phyloP scores from a whole-genome alignment of 2,329 filamentous ascomycete genomes.

The Aureobasidium sp. region DNA sequence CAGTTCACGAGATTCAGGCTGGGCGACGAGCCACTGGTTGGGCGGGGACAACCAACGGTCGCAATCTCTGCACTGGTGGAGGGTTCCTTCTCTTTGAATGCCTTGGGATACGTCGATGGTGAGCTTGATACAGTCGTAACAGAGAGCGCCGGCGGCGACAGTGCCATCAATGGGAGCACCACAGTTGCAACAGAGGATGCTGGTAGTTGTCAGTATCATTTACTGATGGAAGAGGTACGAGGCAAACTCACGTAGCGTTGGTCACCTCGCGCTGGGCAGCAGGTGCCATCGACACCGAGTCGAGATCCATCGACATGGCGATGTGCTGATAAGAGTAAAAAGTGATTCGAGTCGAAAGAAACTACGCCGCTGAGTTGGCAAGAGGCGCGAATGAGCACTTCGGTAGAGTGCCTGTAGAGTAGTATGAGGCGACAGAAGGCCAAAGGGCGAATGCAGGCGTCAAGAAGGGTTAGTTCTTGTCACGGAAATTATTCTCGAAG shows the following conservation, averaged over 20 bases:
- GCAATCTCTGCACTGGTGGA: constrained; percentile 91
- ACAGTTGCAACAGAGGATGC: constrained; percentile 98
- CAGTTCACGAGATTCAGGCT: constrained; percentile 82
- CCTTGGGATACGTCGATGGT: constrained; percentile 88
- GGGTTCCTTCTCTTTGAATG: constrained; percentile 79
- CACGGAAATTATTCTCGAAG: constrained; percentile 12
- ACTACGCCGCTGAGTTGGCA: background rate
- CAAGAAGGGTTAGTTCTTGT: background rate
- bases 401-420: background rate
- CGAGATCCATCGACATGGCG: constrained; percentile 31
- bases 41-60: constrained; percentile 90
- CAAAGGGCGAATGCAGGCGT: background rate
- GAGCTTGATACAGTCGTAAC: constrained; percentile 91
- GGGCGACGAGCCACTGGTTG: constrained; percentile 73
- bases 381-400: background rate
- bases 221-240: constrained; percentile 16
- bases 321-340: constrained; percentile 7
- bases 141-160: constrained; percentile 74
- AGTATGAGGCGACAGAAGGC: background rate
- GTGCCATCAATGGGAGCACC: constrained; percentile 93
- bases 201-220: constrained; percentile 25
- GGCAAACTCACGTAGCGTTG: constrained; percentile 10
- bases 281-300: constrained; percentile 20
- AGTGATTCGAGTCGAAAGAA: background rate
- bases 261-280: constrained; percentile 7